Evolutionary conservation across 495 filamentous ascomycete genomes (phyloP).

Genomic region (Glarea lozoyensis): DNA sequence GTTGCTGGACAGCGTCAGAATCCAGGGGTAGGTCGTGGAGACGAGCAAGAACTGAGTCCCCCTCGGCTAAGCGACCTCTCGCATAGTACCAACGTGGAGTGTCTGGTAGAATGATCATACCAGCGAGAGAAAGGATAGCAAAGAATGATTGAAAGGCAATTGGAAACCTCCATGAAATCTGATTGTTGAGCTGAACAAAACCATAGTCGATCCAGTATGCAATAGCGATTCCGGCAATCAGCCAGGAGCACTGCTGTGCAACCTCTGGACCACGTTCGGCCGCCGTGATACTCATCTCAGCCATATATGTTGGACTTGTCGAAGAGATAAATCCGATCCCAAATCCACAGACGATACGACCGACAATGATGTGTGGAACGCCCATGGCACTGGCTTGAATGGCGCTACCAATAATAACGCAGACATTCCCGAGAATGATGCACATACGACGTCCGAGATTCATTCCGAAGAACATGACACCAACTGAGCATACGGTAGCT

Average conservation of each 20-base stretch:
- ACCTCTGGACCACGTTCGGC: slow-evolving; percentile 69
- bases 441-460: slow-evolving; percentile 49
- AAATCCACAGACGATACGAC: slow-evolving; percentile 59
- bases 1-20: slow-evolving; percentile 39
- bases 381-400: slow-evolving; percentile 40
- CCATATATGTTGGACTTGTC: slow-evolving; percentile 68
- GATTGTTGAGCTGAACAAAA: slow-evolving; percentile 42
- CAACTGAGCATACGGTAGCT: slow-evolving; percentile 27
- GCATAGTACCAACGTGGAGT: slow-evolving; percentile 67
- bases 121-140: slow-evolving; percentile 47
- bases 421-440: slow-evolving; percentile 44
- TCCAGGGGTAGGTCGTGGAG: slow-evolving; percentile 50
- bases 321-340: slow-evolving; percentile 69
- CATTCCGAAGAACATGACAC: slow-evolving; percentile 58
- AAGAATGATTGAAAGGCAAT: slow-evolving; percentile 76
- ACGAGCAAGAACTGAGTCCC: slow-evolving; percentile 54
- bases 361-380: slow-evolving; percentile 62
- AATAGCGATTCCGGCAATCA: slow-evolving; percentile 64
- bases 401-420: slow-evolving; percentile 65
- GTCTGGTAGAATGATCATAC: slow-evolving; percentile 60
- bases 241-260: slow-evolving; percentile 67
- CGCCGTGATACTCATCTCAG: slow-evolving; percentile 34
- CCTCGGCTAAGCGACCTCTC: slow-evolving; percentile 54
- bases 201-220: slow-evolving; percentile 79
- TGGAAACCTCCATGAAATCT: slow-evolving; percentile 68